Conservation (phyloP, 352 stramenopile species). For the Pythium vanterpoolii region DNA sequence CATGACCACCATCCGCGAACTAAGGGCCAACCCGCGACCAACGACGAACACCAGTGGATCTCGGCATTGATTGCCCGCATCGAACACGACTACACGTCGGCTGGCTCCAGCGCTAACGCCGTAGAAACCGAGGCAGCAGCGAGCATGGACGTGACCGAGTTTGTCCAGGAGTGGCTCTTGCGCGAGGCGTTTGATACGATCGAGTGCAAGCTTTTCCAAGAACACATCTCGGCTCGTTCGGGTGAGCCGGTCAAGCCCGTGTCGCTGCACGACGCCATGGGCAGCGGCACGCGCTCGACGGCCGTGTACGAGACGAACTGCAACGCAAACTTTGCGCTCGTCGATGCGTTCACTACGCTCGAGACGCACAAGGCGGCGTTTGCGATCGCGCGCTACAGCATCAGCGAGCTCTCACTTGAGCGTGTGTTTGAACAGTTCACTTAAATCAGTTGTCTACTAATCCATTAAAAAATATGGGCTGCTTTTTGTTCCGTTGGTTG, state of each 20-base stretch:
- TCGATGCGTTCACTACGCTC: slow-evolving; percentile 73
- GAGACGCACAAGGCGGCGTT: slow-evolving; percentile 74
- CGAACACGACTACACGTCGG: slow-evolving; percentile 22
- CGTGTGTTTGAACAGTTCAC: slow-evolving; percentile 93
- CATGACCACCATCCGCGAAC: slow-evolving; percentile 27
- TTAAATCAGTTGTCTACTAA: slow-evolving; percentile 20
- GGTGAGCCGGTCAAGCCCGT: slow-evolving; percentile 44
- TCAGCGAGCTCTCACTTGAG: slow-evolving; percentile 91
- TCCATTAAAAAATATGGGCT: no score
- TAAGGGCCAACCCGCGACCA: slow-evolving; percentile 15
- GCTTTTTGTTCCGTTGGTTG: no score
- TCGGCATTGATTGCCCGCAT: slow-evolving; percentile 36
- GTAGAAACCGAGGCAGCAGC: background rate
- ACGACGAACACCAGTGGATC: slow-evolving; percentile 43
- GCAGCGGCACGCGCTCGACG: slow-evolving; percentile 53
- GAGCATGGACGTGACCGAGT: slow-evolving; percentile 46
- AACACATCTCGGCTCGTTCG: slow-evolving; percentile 39
- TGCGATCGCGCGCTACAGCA: slow-evolving; percentile 85
- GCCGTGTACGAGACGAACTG: slow-evolving; percentile 69
- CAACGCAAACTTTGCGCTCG: slow-evolving; percentile 61
- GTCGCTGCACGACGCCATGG: slow-evolving; percentile 40
- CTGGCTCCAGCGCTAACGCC: background rate
- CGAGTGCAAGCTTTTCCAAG: slow-evolving; percentile 49
- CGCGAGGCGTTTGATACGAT: slow-evolving; percentile 60
- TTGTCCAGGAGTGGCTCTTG: slow-evolving; percentile 77